Percentiles rank a stretch among this genome's conserved stretches.
Conservation (phyloP, 768 basidiomycete species). For the Kwoniella sp. region DNA sequence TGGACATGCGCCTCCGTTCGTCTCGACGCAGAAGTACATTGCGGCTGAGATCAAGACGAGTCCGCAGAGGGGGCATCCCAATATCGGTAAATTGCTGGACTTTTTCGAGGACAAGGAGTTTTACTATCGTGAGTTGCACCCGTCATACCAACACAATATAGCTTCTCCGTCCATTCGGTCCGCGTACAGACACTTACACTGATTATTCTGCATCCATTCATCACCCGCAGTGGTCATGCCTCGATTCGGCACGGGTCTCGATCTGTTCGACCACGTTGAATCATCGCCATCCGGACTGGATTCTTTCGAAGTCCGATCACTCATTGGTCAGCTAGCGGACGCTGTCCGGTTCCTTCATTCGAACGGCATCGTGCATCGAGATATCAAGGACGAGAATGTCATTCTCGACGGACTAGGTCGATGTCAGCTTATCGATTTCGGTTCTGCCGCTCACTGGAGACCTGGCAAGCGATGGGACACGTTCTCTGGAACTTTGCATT, state of each 20-base stretch:
- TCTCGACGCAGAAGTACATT: constrained; percentile 44
- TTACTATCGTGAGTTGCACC: constrained; percentile 68
- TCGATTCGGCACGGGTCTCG: constrained; percentile 63
- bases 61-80: constrained; percentile 75
- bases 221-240: constrained; percentile 69
- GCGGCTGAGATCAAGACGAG: constrained; percentile 40
- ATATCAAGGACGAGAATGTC: constrained; percentile 94
- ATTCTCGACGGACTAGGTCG: constrained; percentile 66
- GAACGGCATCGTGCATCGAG: constrained; percentile 93
- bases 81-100: constrained; percentile 89
- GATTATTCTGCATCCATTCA: no score
- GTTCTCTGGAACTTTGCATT: constrained; percentile 65
- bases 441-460: constrained; percentile 65
- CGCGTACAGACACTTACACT: no score
- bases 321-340: constrained; percentile 92
- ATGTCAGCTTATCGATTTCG: constrained; percentile 95
- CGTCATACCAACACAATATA: not conserved
- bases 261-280: constrained; percentile 96
- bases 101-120: constrained; percentile 97
- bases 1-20: constrained; percentile 9
- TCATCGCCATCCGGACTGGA: constrained; percentile 81
- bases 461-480: constrained; percentile 59
- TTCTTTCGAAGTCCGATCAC: constrained; percentile 70
- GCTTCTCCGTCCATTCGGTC: no score
- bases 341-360: constrained; percentile 84